These are phyloP conservation scores for Coprinellus aureogranulatus DNA, from an alignment of 768 basidiomycete genomes.

Conservation along the genomic window DNA sequence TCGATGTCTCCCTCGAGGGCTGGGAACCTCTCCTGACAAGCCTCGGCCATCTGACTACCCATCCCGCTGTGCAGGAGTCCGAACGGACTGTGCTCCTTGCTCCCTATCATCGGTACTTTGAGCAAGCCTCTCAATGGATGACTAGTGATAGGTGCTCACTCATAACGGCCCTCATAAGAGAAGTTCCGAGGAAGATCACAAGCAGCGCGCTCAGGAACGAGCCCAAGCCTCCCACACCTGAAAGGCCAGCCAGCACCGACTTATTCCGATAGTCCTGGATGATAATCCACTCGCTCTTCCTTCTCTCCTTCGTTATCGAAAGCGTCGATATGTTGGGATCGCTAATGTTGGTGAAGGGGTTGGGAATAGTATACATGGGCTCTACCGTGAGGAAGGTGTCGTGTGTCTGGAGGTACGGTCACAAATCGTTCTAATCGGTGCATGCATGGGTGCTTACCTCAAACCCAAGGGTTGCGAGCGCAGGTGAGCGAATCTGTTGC, in stretches of 20 bases:
- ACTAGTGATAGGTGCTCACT: slow-evolving; percentile 10
- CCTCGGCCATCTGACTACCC: too few relatives aligned
- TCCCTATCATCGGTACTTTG: too few relatives aligned
- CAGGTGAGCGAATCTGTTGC: slow-evolving; percentile 3
- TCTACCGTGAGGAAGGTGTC: slow-evolving; percentile 13
- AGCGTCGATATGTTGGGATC: slow-evolving; percentile 12
- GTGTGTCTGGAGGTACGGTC: slow-evolving; percentile 6
- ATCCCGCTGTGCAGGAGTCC: too few relatives aligned
- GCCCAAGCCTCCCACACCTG: slow-evolving; percentile 24
- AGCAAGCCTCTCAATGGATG: too few relatives aligned
- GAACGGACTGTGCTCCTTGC: too few relatives aligned
- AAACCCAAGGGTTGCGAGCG: slow-evolving; percentile 13
- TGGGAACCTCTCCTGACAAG: too few relatives aligned
- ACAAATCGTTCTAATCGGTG: background rate
- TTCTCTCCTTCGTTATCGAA: slow-evolving; percentile 9
- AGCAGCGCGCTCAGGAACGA: slow-evolving; percentile 20
- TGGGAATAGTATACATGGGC: slow-evolving; percentile 8
- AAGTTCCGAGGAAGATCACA: slow-evolving; percentile 17
- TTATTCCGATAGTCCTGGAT: slow-evolving; percentile 16
- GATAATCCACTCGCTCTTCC: slow-evolving; percentile 13
- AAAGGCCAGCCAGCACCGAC: slow-evolving; percentile 18
- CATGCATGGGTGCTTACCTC: slow-evolving; percentile 7
- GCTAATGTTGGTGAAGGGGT: slow-evolving; percentile 11
- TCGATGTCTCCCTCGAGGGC: too few relatives aligned
- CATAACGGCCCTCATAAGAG: slow-evolving; percentile 15